Conservation (phyloP, 768 basidiomycete species). For the Amanita inopinata region DNA sequence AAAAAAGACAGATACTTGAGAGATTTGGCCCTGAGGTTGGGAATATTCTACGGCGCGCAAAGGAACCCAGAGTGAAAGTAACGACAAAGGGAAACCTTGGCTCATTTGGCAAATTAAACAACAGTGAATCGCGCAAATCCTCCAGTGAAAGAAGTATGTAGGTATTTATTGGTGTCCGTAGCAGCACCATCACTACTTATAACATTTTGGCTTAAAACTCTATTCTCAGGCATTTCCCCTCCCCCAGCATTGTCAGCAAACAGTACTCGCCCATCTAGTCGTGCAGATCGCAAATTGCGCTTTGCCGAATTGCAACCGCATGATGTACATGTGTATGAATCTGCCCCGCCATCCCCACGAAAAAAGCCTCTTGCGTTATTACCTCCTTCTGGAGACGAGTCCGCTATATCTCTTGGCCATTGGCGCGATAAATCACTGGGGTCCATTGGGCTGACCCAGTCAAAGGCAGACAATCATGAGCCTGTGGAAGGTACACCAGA, state of each 20-base stretch:
- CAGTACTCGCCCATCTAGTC: slow-evolving; percentile 52
- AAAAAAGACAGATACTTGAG: slow-evolving; percentile 56
- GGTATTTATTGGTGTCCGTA: background rate
- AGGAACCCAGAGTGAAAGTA: slow-evolving; percentile 31
- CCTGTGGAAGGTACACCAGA: slow-evolving; percentile 62
- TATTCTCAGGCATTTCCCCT: slow-evolving; percentile 25
- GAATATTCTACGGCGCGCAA: slow-evolving; percentile 49
- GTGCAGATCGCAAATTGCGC: slow-evolving; percentile 47
- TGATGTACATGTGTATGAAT: slow-evolving; percentile 80
- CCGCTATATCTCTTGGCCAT: slow-evolving; percentile 31
- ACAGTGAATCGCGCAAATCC: background rate
- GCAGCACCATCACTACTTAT: no score
- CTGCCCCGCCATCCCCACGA: slow-evolving; percentile 68
- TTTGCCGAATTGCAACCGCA: slow-evolving; percentile 67
- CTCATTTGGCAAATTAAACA: no score
- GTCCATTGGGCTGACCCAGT: background rate
- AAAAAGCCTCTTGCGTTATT: slow-evolving; percentile 51
- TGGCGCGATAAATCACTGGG: slow-evolving; percentile 20
- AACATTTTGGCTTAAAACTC: no score
- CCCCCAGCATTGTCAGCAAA: slow-evolving; percentile 39
- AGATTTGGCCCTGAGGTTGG: slow-evolving; percentile 60
- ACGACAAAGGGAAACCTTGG: background rate
- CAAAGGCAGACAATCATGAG: background rate
- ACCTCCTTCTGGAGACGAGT: slow-evolving; percentile 30
- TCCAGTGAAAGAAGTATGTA: slow-evolving; percentile 2